Conservation (phyloP, 108 stramenopile species). For the Cyclostephanos tholiformis region DNA sequence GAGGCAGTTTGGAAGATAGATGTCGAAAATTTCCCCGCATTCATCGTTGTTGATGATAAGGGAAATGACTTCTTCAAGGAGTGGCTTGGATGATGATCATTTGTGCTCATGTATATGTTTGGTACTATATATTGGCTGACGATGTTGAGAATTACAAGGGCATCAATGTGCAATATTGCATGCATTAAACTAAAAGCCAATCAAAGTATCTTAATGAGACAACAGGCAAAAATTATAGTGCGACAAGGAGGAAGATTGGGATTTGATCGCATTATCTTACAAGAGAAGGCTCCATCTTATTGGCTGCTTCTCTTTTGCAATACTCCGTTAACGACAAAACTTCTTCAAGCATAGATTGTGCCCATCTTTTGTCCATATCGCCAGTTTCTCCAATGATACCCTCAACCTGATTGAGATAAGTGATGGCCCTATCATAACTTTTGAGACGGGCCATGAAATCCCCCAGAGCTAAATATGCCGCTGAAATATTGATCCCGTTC, state of each 20-base stretch:
- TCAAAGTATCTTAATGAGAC: too few species aligned
- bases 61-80: slow-evolving; percentile 96
- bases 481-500: slow-evolving; percentile 43
- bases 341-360: slow-evolving; percentile 34
- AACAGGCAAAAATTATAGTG: too few species aligned
- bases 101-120: not conserved
- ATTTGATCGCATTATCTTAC: slow-evolving; percentile 1
- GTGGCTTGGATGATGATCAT: slow-evolving; percentile 68
- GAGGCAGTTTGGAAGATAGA: slow-evolving; percentile 98
- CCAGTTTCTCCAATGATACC: slow-evolving; percentile 14
- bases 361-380: slow-evolving; percentile 37
- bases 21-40: slow-evolving; percentile 95
- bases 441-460: slow-evolving; percentile 48
- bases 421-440: slow-evolving; percentile 32
- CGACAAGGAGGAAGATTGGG: too few species aligned
- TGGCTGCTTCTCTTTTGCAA: slow-evolving; percentile 29
- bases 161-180: too few species aligned
- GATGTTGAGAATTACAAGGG: too few species aligned
- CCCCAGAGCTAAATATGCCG: slow-evolving; percentile 36
- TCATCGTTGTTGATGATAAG: slow-evolving; percentile 97
- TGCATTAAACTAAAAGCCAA: too few species aligned
- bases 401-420: slow-evolving; percentile 33
- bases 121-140: not conserved
- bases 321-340: slow-evolving; percentile 25
- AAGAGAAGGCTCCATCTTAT: slow-evolving; percentile 12